Conservation (phyloP, 2,329 filamentous ascomycete genomes). For the Penicillium hordei region DNA sequence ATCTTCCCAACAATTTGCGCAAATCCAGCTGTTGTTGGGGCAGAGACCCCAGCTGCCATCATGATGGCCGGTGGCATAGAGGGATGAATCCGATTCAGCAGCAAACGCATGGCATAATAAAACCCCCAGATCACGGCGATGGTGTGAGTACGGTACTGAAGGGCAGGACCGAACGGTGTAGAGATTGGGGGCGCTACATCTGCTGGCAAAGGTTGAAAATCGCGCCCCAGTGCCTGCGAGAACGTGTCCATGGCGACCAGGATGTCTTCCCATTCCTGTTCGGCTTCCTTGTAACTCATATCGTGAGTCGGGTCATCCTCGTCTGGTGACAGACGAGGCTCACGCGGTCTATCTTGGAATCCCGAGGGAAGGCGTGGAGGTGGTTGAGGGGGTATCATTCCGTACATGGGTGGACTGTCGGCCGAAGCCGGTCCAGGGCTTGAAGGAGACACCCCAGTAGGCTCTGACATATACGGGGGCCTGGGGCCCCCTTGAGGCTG, state of each 20-base stretch:
- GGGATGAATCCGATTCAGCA: constrained; percentile 79
- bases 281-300: constrained; percentile 65
- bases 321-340: constrained; percentile 13
- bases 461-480: neutral
- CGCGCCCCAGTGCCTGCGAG: constrained; percentile 63
- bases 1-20: constrained; percentile 79
- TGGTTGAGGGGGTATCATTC: constrained; percentile 47
- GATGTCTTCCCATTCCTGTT: constrained; percentile 70
- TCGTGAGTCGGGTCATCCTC: constrained; percentile 61
- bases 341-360: constrained; percentile 50
- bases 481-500: constrained; percentile 11
- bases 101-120: constrained; percentile 80
- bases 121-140: constrained; percentile 86
- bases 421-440: constrained; percentile 10
- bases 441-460: neutral
- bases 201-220: constrained; percentile 72
- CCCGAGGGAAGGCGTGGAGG: constrained; percentile 50
- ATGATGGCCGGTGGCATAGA: constrained; percentile 89
- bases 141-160: constrained; percentile 82
- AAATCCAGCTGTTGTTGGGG: constrained; percentile 66
- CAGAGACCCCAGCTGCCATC: constrained; percentile 77
- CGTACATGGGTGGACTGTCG: constrained; percentile 46
- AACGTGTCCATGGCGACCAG: constrained; percentile 43
- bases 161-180: constrained; percentile 78
- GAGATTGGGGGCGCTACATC: constrained; percentile 62